Conservation (phyloP, 306 rosid species). For the Medicago arabica region DNA sequence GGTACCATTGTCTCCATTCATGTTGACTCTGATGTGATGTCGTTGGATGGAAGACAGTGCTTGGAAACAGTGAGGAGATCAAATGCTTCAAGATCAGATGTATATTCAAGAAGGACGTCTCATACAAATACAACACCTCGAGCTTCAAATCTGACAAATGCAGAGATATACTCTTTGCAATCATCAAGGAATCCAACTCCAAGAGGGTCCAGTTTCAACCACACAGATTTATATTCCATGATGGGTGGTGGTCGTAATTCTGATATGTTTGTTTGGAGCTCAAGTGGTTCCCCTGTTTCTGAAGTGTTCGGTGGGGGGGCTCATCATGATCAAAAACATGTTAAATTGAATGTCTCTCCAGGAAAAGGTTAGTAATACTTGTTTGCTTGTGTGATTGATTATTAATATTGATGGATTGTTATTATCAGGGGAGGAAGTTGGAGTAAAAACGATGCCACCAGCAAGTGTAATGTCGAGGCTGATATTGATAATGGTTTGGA, state of each 20-base stretch:
- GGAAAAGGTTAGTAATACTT: slow-evolving; percentile 58
- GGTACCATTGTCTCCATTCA: slow-evolving; percentile 87
- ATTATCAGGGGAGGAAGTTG: slow-evolving; percentile 51
- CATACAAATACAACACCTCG: slow-evolving; percentile 67
- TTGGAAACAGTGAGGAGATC: slow-evolving; percentile 78
- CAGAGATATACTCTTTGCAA: slow-evolving; percentile 86
- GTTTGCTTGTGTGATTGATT: not conserved
- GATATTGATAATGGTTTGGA: slow-evolving; percentile 94
- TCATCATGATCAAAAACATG: slow-evolving; percentile 69
- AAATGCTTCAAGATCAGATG: slow-evolving; percentile 80
- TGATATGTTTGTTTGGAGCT: slow-evolving; percentile 91
- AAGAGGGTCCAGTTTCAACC: slow-evolving; percentile 86
- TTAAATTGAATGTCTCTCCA: slow-evolving; percentile 66
- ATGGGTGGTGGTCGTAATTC: slow-evolving; percentile 80
- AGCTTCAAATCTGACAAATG: slow-evolving; percentile 81
- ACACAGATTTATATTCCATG: slow-evolving; percentile 81
- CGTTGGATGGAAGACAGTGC: slow-evolving; percentile 71
- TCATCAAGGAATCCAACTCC: slow-evolving; percentile 83
- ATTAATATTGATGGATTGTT: not conserved
- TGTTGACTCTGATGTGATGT: slow-evolving; percentile 87
- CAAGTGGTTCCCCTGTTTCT: slow-evolving; percentile 81
- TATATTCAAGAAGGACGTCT: slow-evolving; percentile 76
- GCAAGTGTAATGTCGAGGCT: slow-evolving; percentile 95
- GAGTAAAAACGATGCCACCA: slow-evolving; percentile 74
- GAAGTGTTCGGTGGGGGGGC: slow-evolving; percentile 63